Percentiles rank a stretch among this genome's conserved stretches.
Conservation (phyloP, 2,329 filamentous ascomycete species). For the Fusarium sp. region DNA sequence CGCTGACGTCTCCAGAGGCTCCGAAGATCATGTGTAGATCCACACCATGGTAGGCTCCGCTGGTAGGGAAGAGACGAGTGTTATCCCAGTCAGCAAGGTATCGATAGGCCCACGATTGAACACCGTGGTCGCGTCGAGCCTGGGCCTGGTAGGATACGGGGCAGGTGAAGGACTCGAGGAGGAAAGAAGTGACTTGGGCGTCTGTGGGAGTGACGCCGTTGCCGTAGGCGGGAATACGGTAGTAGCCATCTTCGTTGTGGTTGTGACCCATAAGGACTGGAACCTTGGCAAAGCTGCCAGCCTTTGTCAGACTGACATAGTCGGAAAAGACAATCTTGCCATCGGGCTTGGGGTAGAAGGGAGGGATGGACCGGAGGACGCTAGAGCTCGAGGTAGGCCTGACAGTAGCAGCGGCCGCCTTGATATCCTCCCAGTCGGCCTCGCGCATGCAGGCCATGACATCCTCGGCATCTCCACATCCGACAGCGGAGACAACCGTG, state of each 20-base stretch:
- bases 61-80: conserved; percentile 57
- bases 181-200: conserved; percentile 53
- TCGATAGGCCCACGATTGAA: conserved; percentile 59
- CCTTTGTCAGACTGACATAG: conserved; percentile 50
- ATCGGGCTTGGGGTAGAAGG: conserved; percentile 59
- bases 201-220: conserved; percentile 54
- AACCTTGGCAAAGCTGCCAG: conserved; percentile 54
- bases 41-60: conserved; percentile 62
- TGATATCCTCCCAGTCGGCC: conserved; percentile 51
- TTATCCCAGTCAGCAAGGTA: conserved; percentile 65
- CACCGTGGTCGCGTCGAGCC: conserved; percentile 49
- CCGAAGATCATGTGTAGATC: conserved; percentile 63
- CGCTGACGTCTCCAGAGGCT: conserved; percentile 54
- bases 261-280: conserved; percentile 59
- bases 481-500: conserved; percentile 53
- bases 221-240: conserved; percentile 57
- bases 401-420: conserved; percentile 52
- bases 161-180: conserved; percentile 61
- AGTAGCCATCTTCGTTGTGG: conserved; percentile 61
- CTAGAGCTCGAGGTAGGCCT: conserved; percentile 49
- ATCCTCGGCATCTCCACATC: conserved; percentile 50
- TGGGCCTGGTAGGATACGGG: conserved; percentile 55
- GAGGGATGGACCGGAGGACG: conserved; percentile 51
- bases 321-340: conserved; percentile 55
- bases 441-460: conserved; percentile 54